Evolutionary conservation across 163 green algal species (phyloP), one percentile per base, ranked within the genome.

Genomic region (Scenedesmus sp.): DNA sequence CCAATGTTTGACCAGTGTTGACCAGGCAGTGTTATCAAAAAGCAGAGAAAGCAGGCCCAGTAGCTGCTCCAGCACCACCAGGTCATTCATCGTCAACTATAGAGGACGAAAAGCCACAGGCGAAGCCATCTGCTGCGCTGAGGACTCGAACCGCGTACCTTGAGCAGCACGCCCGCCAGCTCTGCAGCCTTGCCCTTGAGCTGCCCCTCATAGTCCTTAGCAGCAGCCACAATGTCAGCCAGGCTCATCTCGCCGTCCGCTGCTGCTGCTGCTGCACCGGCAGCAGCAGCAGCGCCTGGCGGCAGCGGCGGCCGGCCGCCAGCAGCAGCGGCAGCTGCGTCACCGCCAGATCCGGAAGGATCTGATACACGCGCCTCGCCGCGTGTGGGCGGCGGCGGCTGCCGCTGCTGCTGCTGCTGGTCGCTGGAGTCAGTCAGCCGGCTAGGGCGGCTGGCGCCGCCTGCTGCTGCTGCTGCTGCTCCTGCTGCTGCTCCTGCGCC

Each of bases 111-210:
- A 3, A 3, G n/a, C 0, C 23, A 55, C 73, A 82, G 67, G n/a
- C 67, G 79, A 55, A 82, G 46, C 62, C 34, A 66, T 7, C 7
- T 9, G 66, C 46, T 54, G 26, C 59, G 1, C 79, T 16, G 57
- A 59, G 55, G 20, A 23, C 4, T 56, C 8, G 26, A 82, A n/a
- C 18, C 4, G 3, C 82, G 23, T 64, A 90, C 74, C 85, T 93
- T 91, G 57, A 91, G 70, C 77, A 91, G 56, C 74, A 91, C 55
- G 34, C 87, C 87, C n/a, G 87, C 73, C n/a, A 91, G 87, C 87
- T 91, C 87, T 23, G 54, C 54, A 23, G 87, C 87, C 56, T 86
- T 86, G 87, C 67, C 87, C 87, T 86, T 91, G 23, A 91, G 15
- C 4, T 7, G 9, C 5, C 87, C 87, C 0, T 86, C 87, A 86